Base-by-base conservation (phyloP, 139 green algal genomes). In the Chlamydomonas sphaeroides region DNA sequence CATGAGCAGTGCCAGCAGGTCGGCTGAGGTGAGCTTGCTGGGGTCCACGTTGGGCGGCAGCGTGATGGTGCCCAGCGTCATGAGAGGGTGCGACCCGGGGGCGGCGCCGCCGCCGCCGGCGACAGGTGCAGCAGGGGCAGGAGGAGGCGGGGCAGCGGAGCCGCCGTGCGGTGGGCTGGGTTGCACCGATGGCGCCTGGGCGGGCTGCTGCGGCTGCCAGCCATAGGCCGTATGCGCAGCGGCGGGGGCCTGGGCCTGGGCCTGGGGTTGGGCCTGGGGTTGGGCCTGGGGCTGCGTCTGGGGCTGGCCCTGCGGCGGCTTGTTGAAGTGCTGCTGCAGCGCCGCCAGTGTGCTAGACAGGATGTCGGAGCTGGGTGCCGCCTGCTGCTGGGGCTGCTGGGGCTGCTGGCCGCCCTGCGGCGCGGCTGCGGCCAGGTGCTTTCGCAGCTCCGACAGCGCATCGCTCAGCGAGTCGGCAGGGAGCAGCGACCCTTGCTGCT, bases 1-100 rank as follows among this genome's bases (percentile, higher is more conserved):
- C 75, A 82, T 72, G 20, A 82, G 62, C 61, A 82, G 42, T 32
- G 62, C 75, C 5, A 82, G 41, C 21, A 82, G 45, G 17, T 82
- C 75, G 5, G 17, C 26, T 61, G 36, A 48, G 42, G 42, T 82
- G 11, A 82, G 75, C 42, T 72, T 72, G 30, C 10, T 53, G 17
- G 75, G 62, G 75, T 82, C 75, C 32, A 82, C 62, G 32, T 65
- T 51, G 42, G 75, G 75, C 42, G 75, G 75, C 42, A 82, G 75
- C 28, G 75, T 82, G 42, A 82, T 72, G 45, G 75, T 82, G 41
- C 75, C 75, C 32, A 82, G 75, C 25, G 75, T 82, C 33, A 82
- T 30, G 8, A 82, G 63, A n/a, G 75, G 75, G 62, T 82, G 75
- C 0, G 70, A 35, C 8, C 30, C 72, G 25, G 28, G 56, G 6